These are phyloP conservation scores for Solanum stenotomum DNA, from an alignment of 257 asterid genomes.

Conservation along the genomic window DNA sequence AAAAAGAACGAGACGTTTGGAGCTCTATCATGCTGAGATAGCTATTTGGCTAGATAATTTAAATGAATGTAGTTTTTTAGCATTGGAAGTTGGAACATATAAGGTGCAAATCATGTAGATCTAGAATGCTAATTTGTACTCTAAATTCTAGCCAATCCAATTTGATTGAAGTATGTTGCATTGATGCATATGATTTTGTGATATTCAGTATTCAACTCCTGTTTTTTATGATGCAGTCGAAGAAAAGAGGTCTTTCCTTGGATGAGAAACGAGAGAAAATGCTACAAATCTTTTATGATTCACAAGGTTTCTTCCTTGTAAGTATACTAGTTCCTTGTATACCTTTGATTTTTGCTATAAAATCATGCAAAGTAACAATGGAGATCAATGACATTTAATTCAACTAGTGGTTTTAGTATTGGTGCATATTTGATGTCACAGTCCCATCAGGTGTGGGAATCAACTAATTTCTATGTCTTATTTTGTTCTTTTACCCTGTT, in stretches of 20 bases:
- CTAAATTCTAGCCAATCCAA: background rate
- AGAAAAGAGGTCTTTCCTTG: conserved; percentile 89
- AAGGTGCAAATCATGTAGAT: background rate
- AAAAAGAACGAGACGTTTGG: background rate
- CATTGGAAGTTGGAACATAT: background rate
- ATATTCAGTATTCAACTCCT: conserved; percentile 4
- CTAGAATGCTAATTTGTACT: background rate
- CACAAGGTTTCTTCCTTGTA: conserved; percentile 88
- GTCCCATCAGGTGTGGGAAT: background rate
- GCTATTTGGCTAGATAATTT: background rate
- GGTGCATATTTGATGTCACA: background rate
- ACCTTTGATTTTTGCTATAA: conserved; percentile 5
- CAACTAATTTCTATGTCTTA: background rate
- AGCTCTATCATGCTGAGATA: background rate
- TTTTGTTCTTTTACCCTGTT: background rate
- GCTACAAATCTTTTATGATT: conserved; percentile 84
- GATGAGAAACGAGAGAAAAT: conserved; percentile 94
- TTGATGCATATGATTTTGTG: background rate
- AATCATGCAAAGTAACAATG: background rate
- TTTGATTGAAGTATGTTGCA: background rate
- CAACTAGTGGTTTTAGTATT: background rate
- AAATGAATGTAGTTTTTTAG: background rate
- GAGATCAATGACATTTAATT: background rate
- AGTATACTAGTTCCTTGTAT: conserved; percentile 57
- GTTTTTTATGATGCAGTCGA: conserved; percentile 40